Conservation (phyloP, 2,329 filamentous ascomycete species). For the Botryotinia convoluta region DNA sequence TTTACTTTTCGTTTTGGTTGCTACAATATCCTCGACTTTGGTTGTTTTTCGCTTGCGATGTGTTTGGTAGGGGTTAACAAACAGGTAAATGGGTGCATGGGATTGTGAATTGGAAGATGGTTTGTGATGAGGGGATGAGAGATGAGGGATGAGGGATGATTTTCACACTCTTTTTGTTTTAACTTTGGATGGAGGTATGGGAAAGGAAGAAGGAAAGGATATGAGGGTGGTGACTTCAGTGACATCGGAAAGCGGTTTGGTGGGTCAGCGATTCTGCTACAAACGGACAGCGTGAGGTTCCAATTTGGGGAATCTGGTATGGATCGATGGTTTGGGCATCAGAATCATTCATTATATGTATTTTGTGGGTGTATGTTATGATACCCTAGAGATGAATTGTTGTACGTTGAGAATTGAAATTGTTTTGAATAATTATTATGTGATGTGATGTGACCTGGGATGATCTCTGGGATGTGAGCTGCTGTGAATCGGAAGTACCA, state of each 20-base stretch:
- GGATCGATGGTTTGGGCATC: slow-evolving; percentile 5
- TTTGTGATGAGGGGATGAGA: slow-evolving; percentile 10
- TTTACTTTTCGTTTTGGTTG: slow-evolving; percentile 18
- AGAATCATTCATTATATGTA: slow-evolving; percentile 1
- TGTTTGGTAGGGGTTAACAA: slow-evolving; percentile 1
- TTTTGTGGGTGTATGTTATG: slow-evolving; percentile 20
- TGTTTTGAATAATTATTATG: neutral
- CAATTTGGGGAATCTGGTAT: slow-evolving; percentile 8
- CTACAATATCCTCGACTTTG: slow-evolving; percentile 13
- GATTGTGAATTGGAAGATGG: slow-evolving; percentile 12
- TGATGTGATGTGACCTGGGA: neutral
- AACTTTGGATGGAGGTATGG: slow-evolving; percentile 2
- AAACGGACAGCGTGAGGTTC: neutral
- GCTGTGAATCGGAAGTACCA: too few species aligned
- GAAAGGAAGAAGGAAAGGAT: neutral
- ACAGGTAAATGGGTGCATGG: slow-evolving; percentile 4
- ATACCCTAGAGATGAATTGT: slow-evolving; percentile 10
- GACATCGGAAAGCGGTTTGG: neutral
- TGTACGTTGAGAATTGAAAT: neutral
- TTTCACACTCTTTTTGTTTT: slow-evolving; percentile 14
- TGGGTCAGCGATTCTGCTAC: slow-evolving; percentile 7
- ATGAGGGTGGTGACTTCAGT: neutral
- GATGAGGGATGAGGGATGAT: slow-evolving; percentile 13
- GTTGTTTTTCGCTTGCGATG: slow-evolving; percentile 10
- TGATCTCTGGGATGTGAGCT: neutral